These are phyloP conservation scores for Plasmodium inui DNA, from an alignment of 169 alveolate genomes.

Conservation along the genomic window DNA sequence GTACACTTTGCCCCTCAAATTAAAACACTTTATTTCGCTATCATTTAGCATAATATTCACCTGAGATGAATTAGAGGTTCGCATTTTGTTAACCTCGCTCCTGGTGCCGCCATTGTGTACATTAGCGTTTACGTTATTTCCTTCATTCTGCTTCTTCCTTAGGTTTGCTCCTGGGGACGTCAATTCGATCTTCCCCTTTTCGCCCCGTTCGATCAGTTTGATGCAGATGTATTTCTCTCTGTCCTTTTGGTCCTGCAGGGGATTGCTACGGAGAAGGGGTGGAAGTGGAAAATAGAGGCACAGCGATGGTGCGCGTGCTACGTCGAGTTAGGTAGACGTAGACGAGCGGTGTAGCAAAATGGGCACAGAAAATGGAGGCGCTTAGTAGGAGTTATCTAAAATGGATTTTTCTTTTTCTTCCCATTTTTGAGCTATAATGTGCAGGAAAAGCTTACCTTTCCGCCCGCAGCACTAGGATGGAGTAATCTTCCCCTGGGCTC, in stretches of 20 bases:
- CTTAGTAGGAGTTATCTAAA: not conserved
- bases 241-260: conserved; percentile 9
- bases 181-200: not conserved
- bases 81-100: not conserved
- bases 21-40: conserved; percentile 47
- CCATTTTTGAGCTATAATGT: not conserved
- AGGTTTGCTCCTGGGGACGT: not conserved
- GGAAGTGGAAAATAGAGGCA: not conserved
- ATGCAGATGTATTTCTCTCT: conserved; percentile 61
- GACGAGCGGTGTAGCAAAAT: not conserved
- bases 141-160: conserved; percentile 7
- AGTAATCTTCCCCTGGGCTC: conserved; percentile 5
- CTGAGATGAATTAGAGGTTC: conserved; percentile 7
- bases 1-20: conserved; percentile 58
- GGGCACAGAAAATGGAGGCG: not conserved
- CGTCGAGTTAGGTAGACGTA: not conserved
- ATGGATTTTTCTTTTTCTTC: not conserved
- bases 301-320: not conserved
- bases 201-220: conserved; percentile 17
- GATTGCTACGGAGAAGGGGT: not conserved
- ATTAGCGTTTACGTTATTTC: conserved; percentile 6
- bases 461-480: conserved; percentile 10
- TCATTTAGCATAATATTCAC: conserved; percentile 47
- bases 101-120: not conserved
- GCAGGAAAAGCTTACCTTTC: conserved; percentile 16